phyloP scores from a whole-genome alignment of 2,329 filamentous ascomycete species.

The Penicillium sp. region DNA sequence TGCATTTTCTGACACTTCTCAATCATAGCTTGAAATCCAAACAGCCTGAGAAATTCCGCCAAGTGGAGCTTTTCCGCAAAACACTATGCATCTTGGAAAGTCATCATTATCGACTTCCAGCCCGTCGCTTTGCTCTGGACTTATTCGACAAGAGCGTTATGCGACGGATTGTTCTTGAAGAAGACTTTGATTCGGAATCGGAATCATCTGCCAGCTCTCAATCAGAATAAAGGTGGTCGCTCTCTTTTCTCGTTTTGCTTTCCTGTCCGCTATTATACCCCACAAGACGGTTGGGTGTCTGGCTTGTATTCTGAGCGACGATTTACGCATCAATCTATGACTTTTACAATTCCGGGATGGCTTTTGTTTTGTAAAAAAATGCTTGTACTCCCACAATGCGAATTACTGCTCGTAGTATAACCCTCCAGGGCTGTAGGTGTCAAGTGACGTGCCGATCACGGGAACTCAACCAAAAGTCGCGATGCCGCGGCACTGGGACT shows the following conservation, averaged over 20 bases:
- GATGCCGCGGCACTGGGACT: not conserved
- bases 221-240: slow-evolving; percentile 4
- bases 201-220: slow-evolving; percentile 27
- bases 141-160: slow-evolving; percentile 91
- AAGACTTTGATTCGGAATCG: slow-evolving; percentile 53
- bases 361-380: not conserved
- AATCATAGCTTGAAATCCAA: slow-evolving; percentile 70
- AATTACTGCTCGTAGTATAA: not conserved
- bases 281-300: slow-evolving; percentile 3
- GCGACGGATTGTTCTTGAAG: slow-evolving; percentile 78
- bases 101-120: slow-evolving; percentile 84
- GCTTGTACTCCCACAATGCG: not conserved
- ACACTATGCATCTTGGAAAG: slow-evolving; percentile 82
- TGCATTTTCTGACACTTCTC: slow-evolving; percentile 10
- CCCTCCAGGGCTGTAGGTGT: too few relatives aligned
- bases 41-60: slow-evolving; percentile 73
- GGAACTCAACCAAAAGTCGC: not conserved
- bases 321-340: slow-evolving; percentile 17
- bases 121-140: slow-evolving; percentile 88
- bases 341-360: not conserved
- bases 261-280: slow-evolving; percentile 10
- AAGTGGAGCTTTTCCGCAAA: slow-evolving; percentile 77
- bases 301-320: slow-evolving; percentile 8
- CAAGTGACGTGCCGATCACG: not conserved
- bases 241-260: not conserved